A percentile compares a stretch with the other conserved stretches of the same genome.
Evolutionary conservation across 2,329 filamentous ascomycete genomes (phyloP).

Genomic region (Xylariaceae sp.): DNA sequence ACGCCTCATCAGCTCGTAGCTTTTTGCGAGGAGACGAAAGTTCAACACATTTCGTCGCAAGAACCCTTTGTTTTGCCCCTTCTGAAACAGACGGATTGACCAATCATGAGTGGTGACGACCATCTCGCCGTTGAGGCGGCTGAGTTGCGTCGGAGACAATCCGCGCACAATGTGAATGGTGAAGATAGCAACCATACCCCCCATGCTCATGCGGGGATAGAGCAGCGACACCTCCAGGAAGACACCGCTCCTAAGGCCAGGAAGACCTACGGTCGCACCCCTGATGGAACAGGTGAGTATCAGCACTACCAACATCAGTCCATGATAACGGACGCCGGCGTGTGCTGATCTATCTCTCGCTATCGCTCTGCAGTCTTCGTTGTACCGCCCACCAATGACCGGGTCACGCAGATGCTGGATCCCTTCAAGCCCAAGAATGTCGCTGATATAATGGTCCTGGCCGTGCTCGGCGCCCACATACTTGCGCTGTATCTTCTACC

Average conservation of each 20-base stretch:
- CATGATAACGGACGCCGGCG: neutral
- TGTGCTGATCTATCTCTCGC: slow-evolving; percentile 1
- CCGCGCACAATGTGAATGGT: slow-evolving; percentile 9
- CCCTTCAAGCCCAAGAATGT: slow-evolving; percentile 93
- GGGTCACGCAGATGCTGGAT: slow-evolving; percentile 96
- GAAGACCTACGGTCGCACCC: slow-evolving; percentile 88
- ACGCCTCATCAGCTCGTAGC: slow-evolving; percentile 7
- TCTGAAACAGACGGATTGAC: neutral
- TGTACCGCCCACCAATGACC: slow-evolving; percentile 94
- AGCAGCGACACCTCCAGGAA: slow-evolving; percentile 4
- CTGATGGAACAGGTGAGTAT: slow-evolving; percentile 78
- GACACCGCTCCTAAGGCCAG: slow-evolving; percentile 32
- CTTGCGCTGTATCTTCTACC: slow-evolving; percentile 71
- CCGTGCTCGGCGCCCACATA: slow-evolving; percentile 72
- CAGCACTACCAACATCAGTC: too few species aligned
- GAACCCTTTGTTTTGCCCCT: too few species aligned
- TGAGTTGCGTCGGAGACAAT: slow-evolving; percentile 25
- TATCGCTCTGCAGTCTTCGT: slow-evolving; percentile 67
- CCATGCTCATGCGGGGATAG: slow-evolving; percentile 11
- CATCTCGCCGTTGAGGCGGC: slow-evolving; percentile 12
- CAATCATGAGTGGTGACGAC: slow-evolving; percentile 8
- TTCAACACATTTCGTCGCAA: slow-evolving; percentile 19
- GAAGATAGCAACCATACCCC: slow-evolving; percentile 8
- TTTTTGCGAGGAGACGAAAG: slow-evolving; percentile 19
- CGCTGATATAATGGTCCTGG: slow-evolving; percentile 76